A percentile compares a stretch with the other conserved stretches of the same genome.
Conservation (phyloP, 2,329 filamentous ascomycete genomes). For the Trichoderma asperellum region DNA sequence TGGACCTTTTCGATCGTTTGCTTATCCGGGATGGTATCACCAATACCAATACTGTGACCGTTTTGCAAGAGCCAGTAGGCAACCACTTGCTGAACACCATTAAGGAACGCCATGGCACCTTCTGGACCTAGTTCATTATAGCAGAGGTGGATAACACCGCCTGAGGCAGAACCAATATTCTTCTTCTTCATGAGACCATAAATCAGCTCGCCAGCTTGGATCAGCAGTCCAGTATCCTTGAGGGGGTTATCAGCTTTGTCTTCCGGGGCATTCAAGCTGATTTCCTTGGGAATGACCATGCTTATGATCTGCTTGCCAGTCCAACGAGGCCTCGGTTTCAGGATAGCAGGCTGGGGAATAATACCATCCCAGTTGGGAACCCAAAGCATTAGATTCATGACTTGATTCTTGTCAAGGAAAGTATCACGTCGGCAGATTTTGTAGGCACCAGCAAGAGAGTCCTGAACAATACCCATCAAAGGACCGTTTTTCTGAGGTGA, state of each 20-base stretch:
- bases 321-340: slow-evolving; percentile 92
- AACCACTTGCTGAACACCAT: slow-evolving; percentile 90
- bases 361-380: slow-evolving; percentile 97
- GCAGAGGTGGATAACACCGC: slow-evolving; percentile 92
- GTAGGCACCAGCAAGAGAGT: slow-evolving; percentile 94
- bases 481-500: slow-evolving; percentile 96
- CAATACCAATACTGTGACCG: slow-evolving; percentile 97
- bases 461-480: slow-evolving; percentile 99
- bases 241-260: slow-evolving; percentile 63
- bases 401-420: slow-evolving; percentile 85
- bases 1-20: slow-evolving; percentile 84
- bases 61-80: slow-evolving; percentile 97
- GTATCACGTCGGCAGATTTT: slow-evolving; percentile 93
- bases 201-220: slow-evolving; percentile 86
- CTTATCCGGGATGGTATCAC: slow-evolving; percentile 93
- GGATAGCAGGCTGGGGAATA: slow-evolving; percentile 88
- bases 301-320: slow-evolving; percentile 98
- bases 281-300: slow-evolving; percentile 83
- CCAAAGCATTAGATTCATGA: slow-evolving; percentile 98
- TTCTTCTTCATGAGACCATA: slow-evolving; percentile 94
- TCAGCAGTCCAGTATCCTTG: slow-evolving; percentile 77
- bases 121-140: slow-evolving; percentile 92
- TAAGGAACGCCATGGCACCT: slow-evolving; percentile 91
- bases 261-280: slow-evolving; percentile 76
- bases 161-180: slow-evolving; percentile 84